Percentiles rank a stretch among this genome's conserved stretches.
Conservation (phyloP, 306 rosid genomes). For the Lathyrus aphaca region DNA sequence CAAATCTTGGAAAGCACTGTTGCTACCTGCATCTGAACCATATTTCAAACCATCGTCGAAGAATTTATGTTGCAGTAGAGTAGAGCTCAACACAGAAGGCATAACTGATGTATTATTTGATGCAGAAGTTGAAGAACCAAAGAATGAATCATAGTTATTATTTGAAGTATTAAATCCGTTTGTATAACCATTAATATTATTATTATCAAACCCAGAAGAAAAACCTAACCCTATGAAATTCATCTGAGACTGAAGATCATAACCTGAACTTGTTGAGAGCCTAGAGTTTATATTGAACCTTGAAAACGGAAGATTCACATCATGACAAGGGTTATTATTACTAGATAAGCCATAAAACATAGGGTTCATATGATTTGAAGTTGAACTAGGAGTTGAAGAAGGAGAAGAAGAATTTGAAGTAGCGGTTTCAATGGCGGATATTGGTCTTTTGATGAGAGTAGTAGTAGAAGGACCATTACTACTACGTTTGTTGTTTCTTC, state of each 20-base stretch:
- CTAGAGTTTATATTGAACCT: slow-evolving; percentile 40
- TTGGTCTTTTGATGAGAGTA: slow-evolving; percentile 49
- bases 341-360: slow-evolving; percentile 58
- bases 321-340: slow-evolving; percentile 42
- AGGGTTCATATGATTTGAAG: slow-evolving; percentile 42
- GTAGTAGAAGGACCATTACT: neutral
- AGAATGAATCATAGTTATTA: slow-evolving; percentile 50
- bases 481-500: slow-evolving; percentile 84
- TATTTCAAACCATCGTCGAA: slow-evolving; percentile 50
- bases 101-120: slow-evolving; percentile 44
- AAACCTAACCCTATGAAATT: slow-evolving; percentile 60
- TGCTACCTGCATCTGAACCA: slow-evolving; percentile 7
- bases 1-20: slow-evolving; percentile 44
- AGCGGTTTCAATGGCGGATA: slow-evolving; percentile 19
- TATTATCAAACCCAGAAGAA: slow-evolving; percentile 42
- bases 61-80: slow-evolving; percentile 49
- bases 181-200: slow-evolving; percentile 30
- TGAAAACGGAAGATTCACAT: slow-evolving; percentile 51
- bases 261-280: slow-evolving; percentile 45
- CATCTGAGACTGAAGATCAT: slow-evolving; percentile 55
- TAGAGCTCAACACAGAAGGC: slow-evolving; percentile 63
- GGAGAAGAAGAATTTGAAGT: slow-evolving; percentile 39
- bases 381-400: slow-evolving; percentile 35
- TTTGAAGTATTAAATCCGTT: slow-evolving; percentile 39
- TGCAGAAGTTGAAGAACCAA: slow-evolving; percentile 33